phyloP scores from a whole-genome alignment of 805 yeast species.

The Starmera quercuum region DNA sequence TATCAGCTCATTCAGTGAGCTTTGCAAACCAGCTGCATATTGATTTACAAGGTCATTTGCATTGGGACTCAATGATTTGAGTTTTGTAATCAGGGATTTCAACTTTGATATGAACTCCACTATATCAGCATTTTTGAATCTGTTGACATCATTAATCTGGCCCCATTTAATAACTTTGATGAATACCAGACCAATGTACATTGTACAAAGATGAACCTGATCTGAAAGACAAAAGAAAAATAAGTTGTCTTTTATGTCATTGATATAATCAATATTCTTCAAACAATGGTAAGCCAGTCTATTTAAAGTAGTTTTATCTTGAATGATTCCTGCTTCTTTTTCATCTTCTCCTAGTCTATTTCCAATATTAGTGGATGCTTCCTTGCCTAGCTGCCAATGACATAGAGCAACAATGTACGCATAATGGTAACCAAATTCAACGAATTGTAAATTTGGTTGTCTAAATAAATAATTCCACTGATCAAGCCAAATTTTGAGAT shows the following conservation, averaged over 20 bases:
- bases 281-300: slow-evolving; percentile 18
- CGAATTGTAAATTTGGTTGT: slow-evolving; percentile 69
- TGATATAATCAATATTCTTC: slow-evolving; percentile 20
- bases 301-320: slow-evolving; percentile 14
- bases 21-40: slow-evolving; percentile 12
- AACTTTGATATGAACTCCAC: slow-evolving; percentile 12
- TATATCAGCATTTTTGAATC: slow-evolving; percentile 8
- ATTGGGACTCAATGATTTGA: slow-evolving; percentile 10
- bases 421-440: slow-evolving; percentile 63
- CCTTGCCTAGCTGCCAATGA: slow-evolving; percentile 22
- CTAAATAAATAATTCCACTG: slow-evolving; percentile 65
- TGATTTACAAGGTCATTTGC: slow-evolving; percentile 15
- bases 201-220: slow-evolving; percentile 45
- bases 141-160: slow-evolving; percentile 12
- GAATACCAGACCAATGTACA: slow-evolving; percentile 16
- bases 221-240: slow-evolving; percentile 68
- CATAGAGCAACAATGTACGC: slow-evolving; percentile 44
- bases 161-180: slow-evolving; percentile 16
- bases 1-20: neutral
- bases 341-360: slow-evolving; percentile 1
- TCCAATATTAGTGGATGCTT: neutral
- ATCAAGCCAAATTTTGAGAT: slow-evolving; percentile 51
- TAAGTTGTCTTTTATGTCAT: slow-evolving; percentile 28
- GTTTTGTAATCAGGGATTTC: slow-evolving; percentile 9
- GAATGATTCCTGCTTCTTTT: slow-evolving; percentile 6